Evolutionary conservation across 345 rosid species (phyloP).

Genomic region (Physaria fendleri): DNA sequence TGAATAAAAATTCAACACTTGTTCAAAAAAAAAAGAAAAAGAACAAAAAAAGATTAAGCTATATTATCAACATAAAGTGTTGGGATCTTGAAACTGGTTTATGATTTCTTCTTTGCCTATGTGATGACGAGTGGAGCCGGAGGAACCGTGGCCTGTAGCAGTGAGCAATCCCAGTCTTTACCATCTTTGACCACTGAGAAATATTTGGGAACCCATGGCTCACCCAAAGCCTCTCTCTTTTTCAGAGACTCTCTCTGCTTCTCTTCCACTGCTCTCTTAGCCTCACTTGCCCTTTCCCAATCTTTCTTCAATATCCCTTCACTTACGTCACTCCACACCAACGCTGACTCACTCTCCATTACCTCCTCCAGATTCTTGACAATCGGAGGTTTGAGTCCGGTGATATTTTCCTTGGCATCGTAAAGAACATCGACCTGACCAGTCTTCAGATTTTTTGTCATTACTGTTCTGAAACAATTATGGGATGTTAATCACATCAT

Average conservation of each 20-base stretch:
- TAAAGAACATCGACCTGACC: slow-evolving; percentile 45
- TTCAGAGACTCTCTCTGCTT: slow-evolving; percentile 47
- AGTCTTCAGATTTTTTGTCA: slow-evolving; percentile 38
- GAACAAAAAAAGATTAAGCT: too few species aligned
- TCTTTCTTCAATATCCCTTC: slow-evolving; percentile 46
- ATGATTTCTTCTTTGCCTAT: background rate
- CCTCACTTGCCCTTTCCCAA: slow-evolving; percentile 66
- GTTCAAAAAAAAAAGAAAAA: too few species aligned
- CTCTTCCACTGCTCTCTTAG: slow-evolving; percentile 57
- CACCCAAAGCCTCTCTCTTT: slow-evolving; percentile 42
- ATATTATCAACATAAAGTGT: background rate
- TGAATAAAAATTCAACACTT: too few species aligned
- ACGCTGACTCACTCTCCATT: slow-evolving; percentile 45
- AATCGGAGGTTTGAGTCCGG: slow-evolving; percentile 47
- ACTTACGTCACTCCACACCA: slow-evolving; percentile 63
- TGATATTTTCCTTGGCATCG: slow-evolving; percentile 50
- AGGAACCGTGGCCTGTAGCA: slow-evolving; percentile 40
- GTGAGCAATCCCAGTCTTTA: slow-evolving; percentile 60
- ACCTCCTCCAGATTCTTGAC: slow-evolving; percentile 50
- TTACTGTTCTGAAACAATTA: slow-evolving; percentile 44
- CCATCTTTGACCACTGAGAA: slow-evolving; percentile 33
- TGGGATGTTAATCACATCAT: background rate
- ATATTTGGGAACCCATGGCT: slow-evolving; percentile 61
- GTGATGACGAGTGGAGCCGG: slow-evolving; percentile 50
- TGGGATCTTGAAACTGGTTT: background rate